Evolutionary conservation across 208 protist species (phyloP), one percentile per base, ranked within the genome.

Genomic region (Jaenimonas drosophilae): DNA sequence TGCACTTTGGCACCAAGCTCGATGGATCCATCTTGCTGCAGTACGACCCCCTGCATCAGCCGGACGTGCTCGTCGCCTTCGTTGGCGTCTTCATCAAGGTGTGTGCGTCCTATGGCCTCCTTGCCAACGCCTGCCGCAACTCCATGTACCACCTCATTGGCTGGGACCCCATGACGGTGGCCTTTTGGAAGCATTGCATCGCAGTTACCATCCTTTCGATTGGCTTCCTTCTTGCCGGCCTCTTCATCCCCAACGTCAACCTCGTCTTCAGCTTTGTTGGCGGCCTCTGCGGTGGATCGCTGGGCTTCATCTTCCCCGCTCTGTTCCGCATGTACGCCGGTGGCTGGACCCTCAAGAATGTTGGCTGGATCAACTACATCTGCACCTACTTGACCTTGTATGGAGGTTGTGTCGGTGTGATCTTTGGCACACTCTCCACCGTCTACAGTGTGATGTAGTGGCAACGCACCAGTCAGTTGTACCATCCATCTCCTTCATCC

Each of bases 241-340:
- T 77, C 6, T 55, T 72, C 21, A 56, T 69, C 25, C 59, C 59
- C 14, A 42, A 62, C 16, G 49, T 69, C 36, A 44, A 65, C 7
- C 45, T 64, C n/a, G 61, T 72, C 17, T 77, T 77, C 29, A 36
- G 28, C 19, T 45, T 77, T 12, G 20, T 77, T 4, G 69, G 64
- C 5, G 40, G 53, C 25, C 16, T 72, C 26, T 66, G 52, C 51
- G 47, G 49, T 21, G 60, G 59, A 6, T 56, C 57, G 6, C 29
- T 73, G 2, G 55, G 54, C 3, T 73, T 73, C 54, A 49, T 69
- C 16, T 27, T 71, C n/a, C 65, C 65, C 5, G 59, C 60, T 20
- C 46, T 54, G 2, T 73, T 69, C 44, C 20, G 36, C 11, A 58
- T 65, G 59, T 54, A 59, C n/a, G 16, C 51, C 16, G 52, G 51